phyloP scores from a whole-genome alignment of 23 red algal genomes.

The Gracilaria gracilis region DNA sequence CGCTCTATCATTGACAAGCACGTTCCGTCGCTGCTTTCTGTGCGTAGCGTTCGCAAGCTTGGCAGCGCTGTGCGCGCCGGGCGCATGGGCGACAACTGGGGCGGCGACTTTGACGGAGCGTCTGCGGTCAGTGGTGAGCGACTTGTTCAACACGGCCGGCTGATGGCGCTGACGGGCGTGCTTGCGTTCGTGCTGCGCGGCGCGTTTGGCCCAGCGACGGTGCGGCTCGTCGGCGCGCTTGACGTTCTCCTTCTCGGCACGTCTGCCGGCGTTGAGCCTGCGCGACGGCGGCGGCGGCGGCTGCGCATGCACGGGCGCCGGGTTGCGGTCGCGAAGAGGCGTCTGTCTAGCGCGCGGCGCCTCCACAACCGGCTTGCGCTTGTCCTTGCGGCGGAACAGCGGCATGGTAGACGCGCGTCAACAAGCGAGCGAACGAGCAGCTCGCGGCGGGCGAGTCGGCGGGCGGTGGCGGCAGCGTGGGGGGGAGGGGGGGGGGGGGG shows the following conservation, averaged over 20 bases:
- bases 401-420: neutral
- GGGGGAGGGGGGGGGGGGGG: neutral
- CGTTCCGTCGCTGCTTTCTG: neutral
- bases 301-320: neutral
- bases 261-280: neutral
- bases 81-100: conserved; percentile 31
- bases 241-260: conserved; percentile 40
- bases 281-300: neutral
- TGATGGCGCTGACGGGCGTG: conserved; percentile 17
- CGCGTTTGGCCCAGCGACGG: conserved; percentile 38
- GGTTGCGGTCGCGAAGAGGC: conserved; percentile 29
- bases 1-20: neutral
- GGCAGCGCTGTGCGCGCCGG: neutral
- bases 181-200: conserved; percentile 8
- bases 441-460: neutral
- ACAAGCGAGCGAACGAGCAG: neutral
- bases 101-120: conserved; percentile 62
- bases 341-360: neutral
- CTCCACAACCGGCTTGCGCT: conserved; percentile 8
- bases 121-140: conserved; percentile 47
- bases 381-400: conserved; percentile 39
- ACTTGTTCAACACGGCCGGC: conserved; percentile 42
- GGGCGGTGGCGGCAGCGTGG: neutral
- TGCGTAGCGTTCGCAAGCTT: neutral
- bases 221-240: neutral